phyloP scores from a whole-genome alignment of 768 basidiomycete species.

The Lentinus tigrinus region DNA sequence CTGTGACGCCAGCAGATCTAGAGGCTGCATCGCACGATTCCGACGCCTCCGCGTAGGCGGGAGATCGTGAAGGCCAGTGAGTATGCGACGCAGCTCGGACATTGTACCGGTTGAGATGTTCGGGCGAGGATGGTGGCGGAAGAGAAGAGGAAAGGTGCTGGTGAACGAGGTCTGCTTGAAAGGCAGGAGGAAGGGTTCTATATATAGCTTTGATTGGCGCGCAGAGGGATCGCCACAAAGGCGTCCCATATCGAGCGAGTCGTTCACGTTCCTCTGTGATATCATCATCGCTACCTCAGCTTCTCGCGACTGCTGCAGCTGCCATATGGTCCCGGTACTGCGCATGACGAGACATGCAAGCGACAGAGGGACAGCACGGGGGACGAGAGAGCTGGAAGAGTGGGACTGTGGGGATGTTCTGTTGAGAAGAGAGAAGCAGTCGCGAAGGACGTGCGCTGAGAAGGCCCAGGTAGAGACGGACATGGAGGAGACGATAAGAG shows the following conservation, averaged over 20 bases:
- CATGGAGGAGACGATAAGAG: background rate
- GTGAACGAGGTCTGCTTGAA: background rate
- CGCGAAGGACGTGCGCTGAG: background rate
- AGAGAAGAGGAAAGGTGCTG: background rate
- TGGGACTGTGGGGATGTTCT: slow-evolving; percentile 4
- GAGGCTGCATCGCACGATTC: too few species aligned
- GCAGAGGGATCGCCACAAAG: background rate
- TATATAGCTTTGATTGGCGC: background rate
- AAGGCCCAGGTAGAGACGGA: background rate
- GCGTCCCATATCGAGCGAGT: background rate
- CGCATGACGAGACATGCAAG: background rate
- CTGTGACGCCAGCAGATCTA: too few species aligned
- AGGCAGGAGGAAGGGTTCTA: background rate
- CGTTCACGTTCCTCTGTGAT: background rate
- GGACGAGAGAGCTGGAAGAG: background rate
- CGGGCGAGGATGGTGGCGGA: background rate
- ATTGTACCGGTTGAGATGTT: too few species aligned
- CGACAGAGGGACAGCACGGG: too few species aligned
- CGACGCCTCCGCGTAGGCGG: too few species aligned
- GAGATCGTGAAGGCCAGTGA: too few species aligned
- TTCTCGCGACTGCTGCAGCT: background rate
- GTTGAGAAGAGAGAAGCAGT: slow-evolving; percentile 1
- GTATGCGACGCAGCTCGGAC: too few species aligned
- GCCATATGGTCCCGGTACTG: background rate
- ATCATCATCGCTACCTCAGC: background rate